Percentiles rank a stretch among this genome's conserved stretches.
These are phyloP conservation scores for Xerocomus brunneocitrinus DNA, from an alignment of 768 basidiomycete genomes.

Conservation along the genomic window DNA sequence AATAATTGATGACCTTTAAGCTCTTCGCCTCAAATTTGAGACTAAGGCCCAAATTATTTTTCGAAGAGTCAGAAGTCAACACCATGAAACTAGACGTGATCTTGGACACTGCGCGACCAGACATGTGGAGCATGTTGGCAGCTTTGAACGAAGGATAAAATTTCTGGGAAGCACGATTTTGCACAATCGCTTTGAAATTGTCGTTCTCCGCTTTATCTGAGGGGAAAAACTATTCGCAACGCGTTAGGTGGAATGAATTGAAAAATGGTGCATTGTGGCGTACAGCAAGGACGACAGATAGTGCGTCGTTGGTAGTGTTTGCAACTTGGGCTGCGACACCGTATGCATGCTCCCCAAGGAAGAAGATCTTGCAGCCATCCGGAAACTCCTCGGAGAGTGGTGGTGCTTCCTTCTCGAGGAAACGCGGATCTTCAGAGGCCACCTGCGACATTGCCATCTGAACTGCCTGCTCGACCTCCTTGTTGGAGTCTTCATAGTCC, in stretches of 20 bases:
- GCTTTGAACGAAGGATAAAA: constrained; percentile 82
- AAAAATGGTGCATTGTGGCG: constrained; percentile 12
- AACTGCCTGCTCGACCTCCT: constrained; percentile 80
- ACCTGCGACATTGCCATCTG: constrained; percentile 84
- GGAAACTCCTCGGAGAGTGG: constrained; percentile 88
- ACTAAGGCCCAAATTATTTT: constrained; percentile 88
- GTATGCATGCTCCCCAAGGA: constrained; percentile 91
- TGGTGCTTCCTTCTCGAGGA: constrained; percentile 75
- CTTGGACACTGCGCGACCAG: constrained; percentile 76
- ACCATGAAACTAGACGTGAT: constrained; percentile 96
- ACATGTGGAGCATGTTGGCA: constrained; percentile 67
- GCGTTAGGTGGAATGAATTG: neutral
- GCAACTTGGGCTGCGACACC: constrained; percentile 93
- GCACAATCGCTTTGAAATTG: constrained; percentile 68
- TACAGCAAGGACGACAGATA: constrained; percentile 89
- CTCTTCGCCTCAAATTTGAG: constrained; percentile 95
- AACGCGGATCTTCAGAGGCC: constrained; percentile 84
- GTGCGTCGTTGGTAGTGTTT: constrained; percentile 57
- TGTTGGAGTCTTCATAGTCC: constrained; percentile 82
- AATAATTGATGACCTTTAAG: constrained; percentile 90
- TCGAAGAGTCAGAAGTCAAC: constrained; percentile 64
- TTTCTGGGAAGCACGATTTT: constrained; percentile 39
- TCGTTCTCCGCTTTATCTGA: constrained; percentile 76
- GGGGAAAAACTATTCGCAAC: constrained; percentile 68
- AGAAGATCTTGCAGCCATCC: constrained; percentile 86